Evolutionary conservation across 495 filamentous ascomycete genomes (phyloP).

Genomic region (Jackrogersella minutella): DNA sequence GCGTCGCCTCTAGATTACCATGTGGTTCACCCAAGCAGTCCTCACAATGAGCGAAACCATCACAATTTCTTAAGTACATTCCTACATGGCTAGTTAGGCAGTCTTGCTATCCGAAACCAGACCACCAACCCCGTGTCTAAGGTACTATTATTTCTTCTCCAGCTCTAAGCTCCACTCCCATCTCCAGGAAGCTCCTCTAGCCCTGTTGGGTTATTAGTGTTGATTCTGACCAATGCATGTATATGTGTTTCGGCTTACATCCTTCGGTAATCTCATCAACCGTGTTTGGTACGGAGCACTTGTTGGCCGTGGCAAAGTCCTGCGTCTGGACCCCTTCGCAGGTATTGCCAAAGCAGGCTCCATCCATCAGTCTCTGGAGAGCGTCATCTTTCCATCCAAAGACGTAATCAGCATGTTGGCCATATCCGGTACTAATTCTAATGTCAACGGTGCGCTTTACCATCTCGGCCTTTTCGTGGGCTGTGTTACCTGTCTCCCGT

Average conservation of each 20-base stretch:
- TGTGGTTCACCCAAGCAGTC: too few species aligned
- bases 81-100: too few species aligned
- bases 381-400: slow-evolving; percentile 56
- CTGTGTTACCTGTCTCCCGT: slow-evolving; percentile 49
- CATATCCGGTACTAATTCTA: slow-evolving; percentile 47
- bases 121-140: too few species aligned
- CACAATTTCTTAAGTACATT: too few species aligned
- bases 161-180: slow-evolving; percentile 25
- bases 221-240: not conserved
- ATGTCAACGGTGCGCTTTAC: not conserved
- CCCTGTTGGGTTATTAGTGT: slow-evolving; percentile 22
- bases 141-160: too few species aligned
- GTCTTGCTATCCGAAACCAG: too few species aligned
- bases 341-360: slow-evolving; percentile 49
- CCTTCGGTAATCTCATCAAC: slow-evolving; percentile 52
- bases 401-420: slow-evolving; percentile 57
- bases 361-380: slow-evolving; percentile 55
- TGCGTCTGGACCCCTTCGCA: slow-evolving; percentile 50
- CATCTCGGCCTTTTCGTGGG: not conserved
- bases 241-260: slow-evolving; percentile 40
- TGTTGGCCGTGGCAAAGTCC: slow-evolving; percentile 45
- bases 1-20: too few species aligned
- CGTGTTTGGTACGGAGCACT: slow-evolving; percentile 49
- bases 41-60: too few species aligned
- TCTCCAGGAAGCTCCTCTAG: slow-evolving; percentile 35